Percentiles rank a stretch among this genome's conserved stretches.
These are phyloP conservation scores for Lepidopterella palustris DNA, from an alignment of 495 filamentous ascomycete species.

Conservation along the genomic window DNA sequence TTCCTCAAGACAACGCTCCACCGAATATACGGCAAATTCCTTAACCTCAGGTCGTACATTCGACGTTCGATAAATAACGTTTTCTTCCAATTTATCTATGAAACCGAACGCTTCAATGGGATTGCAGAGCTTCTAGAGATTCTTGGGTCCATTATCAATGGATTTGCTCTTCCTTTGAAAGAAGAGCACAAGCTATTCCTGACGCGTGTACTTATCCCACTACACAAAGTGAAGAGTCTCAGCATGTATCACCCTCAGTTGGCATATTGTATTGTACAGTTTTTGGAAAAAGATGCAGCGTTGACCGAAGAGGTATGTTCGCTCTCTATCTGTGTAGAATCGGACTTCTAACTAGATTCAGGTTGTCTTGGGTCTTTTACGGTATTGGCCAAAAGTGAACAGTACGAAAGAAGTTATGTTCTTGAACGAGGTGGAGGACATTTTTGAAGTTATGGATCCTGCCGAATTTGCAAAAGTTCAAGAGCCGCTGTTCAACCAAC, in stretches of 20 bases:
- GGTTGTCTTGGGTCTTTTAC: constrained; percentile 89
- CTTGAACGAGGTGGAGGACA: constrained; percentile 98
- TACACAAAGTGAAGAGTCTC: constrained; percentile 97
- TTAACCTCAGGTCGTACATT: constrained; percentile 96
- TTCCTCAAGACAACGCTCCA: constrained; percentile 98
- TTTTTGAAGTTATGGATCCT: constrained; percentile 99
- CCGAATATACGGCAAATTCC: constrained; percentile 97
- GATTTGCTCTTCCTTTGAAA: constrained; percentile 93
- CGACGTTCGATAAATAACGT: constrained; percentile 99
- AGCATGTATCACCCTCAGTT: constrained; percentile 99
- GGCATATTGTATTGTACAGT: constrained; percentile 98
- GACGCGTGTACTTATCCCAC: constrained; percentile 81
- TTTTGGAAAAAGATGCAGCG: constrained; percentile 95
- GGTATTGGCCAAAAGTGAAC: constrained; percentile 99
- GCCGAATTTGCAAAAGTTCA: constrained; percentile 98
- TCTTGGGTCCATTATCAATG: constrained; percentile 97
- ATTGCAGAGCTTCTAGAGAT: constrained; percentile 97
- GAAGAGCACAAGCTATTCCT: constrained; percentile 99
- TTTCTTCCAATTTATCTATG: constrained; percentile 99
- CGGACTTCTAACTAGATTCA: constrained; percentile 30
- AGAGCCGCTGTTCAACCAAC: constrained; percentile 91
- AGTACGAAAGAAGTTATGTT: constrained; percentile 99
- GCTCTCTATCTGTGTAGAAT: neutral
- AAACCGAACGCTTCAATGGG: constrained; percentile 97
- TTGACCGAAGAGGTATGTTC: constrained; percentile 86